Base-by-base conservation (phyloP, 768 basidiomycete species). In the Xerocomellus chrysenteron region DNA sequence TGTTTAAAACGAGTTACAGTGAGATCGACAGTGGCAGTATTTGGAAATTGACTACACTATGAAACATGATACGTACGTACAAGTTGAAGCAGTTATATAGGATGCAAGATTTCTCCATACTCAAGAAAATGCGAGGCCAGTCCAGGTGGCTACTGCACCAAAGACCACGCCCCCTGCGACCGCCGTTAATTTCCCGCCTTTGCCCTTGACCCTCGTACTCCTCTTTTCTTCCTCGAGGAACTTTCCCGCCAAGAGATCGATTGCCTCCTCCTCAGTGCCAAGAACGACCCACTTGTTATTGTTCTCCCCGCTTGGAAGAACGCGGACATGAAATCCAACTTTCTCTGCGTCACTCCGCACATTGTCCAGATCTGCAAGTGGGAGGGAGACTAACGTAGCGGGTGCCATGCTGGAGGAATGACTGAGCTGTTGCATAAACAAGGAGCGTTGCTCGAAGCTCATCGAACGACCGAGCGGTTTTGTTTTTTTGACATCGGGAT, bases 101-200 rank as follows among this genome's bases (percentile, higher is more conserved):
- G 39, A 50, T 54, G 36, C 19, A 30, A 16, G 49, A 51, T 47
- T 43, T 35, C 21, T 28, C 32, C 21, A 41, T 47, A 28, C 43
- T 79, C 58, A 82, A 61, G 69, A 79, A 76, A 74, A 73, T 33
- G 85, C 85, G 50, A 86, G 75, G 16, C 83, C 82, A 19, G 81
- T 81, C 75, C 78, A 84, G 47, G 82, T 76, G 41, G 82, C 82
- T 8, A 84, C 81, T 40, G 81, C 84, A 40, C 85, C 85, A 19
- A 85, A 77, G 17, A 85, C 74, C n/a, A 78, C 82, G 45, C 80
- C 82, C 17, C 82, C 79, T 57, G 83, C 83, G 48, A 76, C 80
- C 44, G 77, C 78, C 46, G 71, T 75, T 69, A 71, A 57, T 80
- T 67, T 53, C 59, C 71, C 58, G 9, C 54, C 60, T 2, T 46